Conservation (phyloP, 1,284 basidiomycete species). For the Moesziomyces sp. region DNA sequence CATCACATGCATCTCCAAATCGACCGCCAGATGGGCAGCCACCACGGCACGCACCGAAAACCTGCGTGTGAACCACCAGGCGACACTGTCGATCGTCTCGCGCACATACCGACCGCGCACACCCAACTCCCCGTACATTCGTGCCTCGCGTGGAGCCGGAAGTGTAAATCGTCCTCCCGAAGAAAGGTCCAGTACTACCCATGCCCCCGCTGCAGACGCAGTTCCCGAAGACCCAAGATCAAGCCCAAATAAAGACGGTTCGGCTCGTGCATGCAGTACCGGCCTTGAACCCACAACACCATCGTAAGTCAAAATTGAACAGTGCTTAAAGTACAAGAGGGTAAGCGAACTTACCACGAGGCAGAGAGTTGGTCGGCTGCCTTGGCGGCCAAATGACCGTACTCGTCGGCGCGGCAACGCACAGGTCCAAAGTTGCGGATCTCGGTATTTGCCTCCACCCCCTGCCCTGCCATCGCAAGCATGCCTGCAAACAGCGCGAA, state of each 20-base stretch:
- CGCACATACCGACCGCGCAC: conserved; percentile 35
- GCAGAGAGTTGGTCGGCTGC: conserved; percentile 46
- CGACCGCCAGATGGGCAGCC: conserved; percentile 27
- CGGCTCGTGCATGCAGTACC: conserved; percentile 9
- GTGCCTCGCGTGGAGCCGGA: conserved; percentile 14
- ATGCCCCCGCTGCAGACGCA: conserved; percentile 7
- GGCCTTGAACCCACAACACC: conserved; percentile 13
- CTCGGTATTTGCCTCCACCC: conserved; percentile 46
- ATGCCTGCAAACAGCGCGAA: conserved; percentile 32
- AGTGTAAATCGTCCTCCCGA: conserved; percentile 10
- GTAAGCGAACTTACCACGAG: conserved; percentile 32
- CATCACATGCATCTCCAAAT: conserved; percentile 22
- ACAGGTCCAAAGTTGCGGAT: conserved; percentile 50
- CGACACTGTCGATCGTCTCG: conserved; percentile 15
- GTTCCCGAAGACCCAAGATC: neutral
- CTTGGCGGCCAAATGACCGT: conserved; percentile 48
- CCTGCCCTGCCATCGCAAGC: conserved; percentile 14
- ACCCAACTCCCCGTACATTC: conserved; percentile 16
- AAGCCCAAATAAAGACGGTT: conserved; percentile 21
- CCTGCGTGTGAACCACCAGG: conserved; percentile 26
- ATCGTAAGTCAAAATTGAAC: neutral
- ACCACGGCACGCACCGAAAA: conserved; percentile 13
- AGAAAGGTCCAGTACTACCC: conserved; percentile 32
- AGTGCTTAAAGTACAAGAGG: neutral
- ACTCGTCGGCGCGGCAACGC: conserved; percentile 49